Evolutionary conservation across 805 yeast genomes (phyloP).

Genomic region (Cyberlindnera xylosilytica): DNA sequence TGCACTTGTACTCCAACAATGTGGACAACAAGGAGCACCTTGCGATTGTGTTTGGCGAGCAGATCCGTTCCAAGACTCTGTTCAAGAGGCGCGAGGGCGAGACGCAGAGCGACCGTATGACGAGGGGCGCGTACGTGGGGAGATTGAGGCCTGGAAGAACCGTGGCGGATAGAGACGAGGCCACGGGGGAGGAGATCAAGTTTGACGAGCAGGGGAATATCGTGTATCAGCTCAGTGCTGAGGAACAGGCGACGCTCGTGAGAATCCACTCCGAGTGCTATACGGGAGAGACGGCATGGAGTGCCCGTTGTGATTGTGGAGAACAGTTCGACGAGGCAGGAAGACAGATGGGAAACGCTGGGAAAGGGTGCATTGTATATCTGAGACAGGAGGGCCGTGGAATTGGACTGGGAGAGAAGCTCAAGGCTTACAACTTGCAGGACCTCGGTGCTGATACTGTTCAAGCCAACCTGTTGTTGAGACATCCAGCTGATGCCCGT

Average conservation of each 20-base stretch:
- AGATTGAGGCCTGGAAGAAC: slow-evolving; percentile 82
- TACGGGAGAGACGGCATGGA: slow-evolving; percentile 99
- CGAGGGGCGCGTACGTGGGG: slow-evolving; percentile 97
- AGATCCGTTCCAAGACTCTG: slow-evolving; percentile 73
- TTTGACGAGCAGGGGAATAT: slow-evolving; percentile 41
- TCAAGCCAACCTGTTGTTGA: slow-evolving; percentile 84
- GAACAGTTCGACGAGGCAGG: slow-evolving; percentile 99
- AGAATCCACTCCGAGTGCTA: slow-evolving; percentile 97
- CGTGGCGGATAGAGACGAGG: slow-evolving; percentile 60
- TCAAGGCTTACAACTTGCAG: slow-evolving; percentile 94
- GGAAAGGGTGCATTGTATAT: slow-evolving; percentile 93
- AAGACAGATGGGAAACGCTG: slow-evolving; percentile 78
- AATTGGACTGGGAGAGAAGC: slow-evolving; percentile 95
- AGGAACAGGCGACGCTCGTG: slow-evolving; percentile 56
- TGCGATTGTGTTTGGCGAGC: slow-evolving; percentile 95
- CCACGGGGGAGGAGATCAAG: slow-evolving; percentile 33
- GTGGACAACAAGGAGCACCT: slow-evolving; percentile 90
- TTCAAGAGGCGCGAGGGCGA: slow-evolving; percentile 64
- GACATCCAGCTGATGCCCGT: slow-evolving; percentile 98
- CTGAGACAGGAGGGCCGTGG: slow-evolving; percentile 98
- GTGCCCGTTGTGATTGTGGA: slow-evolving; percentile 98
- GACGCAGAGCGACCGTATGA: slow-evolving; percentile 90
- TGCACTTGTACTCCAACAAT: slow-evolving; percentile 85
- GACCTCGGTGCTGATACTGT: slow-evolving; percentile 99
- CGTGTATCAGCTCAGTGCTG: slow-evolving; percentile 17